These are phyloP conservation scores for Aspergillus fischeri DNA, from an alignment of 2,329 filamentous ascomycete species.

Conservation along the genomic window DNA sequence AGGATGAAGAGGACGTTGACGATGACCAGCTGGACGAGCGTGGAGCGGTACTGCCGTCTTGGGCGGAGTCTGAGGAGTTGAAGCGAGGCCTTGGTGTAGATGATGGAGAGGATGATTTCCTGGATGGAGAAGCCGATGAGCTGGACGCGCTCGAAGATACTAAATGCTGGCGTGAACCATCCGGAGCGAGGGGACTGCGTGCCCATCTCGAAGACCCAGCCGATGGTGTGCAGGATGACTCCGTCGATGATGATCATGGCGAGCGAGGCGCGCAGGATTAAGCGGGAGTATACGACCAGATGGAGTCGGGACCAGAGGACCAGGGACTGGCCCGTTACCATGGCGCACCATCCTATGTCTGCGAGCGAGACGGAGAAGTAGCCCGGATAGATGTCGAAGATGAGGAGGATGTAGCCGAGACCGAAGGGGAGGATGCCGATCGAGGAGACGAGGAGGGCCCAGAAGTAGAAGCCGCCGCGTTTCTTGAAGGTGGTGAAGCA, in stretches of 20 bases:
- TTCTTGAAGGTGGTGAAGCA: constrained; percentile 47
- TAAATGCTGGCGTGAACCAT: constrained; percentile 18
- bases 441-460: constrained; percentile 43
- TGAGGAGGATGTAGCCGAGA: constrained; percentile 26
- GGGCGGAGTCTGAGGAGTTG: constrained; percentile 28
- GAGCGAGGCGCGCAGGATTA: constrained; percentile 45
- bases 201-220: constrained; percentile 51
- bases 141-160: constrained; percentile 35
- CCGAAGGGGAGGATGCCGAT: constrained; percentile 43
- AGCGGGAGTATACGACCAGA: constrained; percentile 49
- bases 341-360: constrained; percentile 51
- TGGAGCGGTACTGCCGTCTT: constrained; percentile 23
- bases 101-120: constrained; percentile 41
- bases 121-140: constrained; percentile 40
- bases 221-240: constrained; percentile 49
- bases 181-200: constrained; percentile 15
- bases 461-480: constrained; percentile 48
- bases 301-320: constrained; percentile 59
- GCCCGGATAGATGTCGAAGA: constrained; percentile 21
- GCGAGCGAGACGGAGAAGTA: constrained; percentile 34
- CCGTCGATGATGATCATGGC: constrained; percentile 56
- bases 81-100: constrained; percentile 51
- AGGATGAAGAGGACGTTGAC: constrained; percentile 45
- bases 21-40: constrained; percentile 53
- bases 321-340: constrained; percentile 57